Base-by-base conservation (phyloP, 2,329 filamentous ascomycete species). In the Beauveria medogensis region DNA sequence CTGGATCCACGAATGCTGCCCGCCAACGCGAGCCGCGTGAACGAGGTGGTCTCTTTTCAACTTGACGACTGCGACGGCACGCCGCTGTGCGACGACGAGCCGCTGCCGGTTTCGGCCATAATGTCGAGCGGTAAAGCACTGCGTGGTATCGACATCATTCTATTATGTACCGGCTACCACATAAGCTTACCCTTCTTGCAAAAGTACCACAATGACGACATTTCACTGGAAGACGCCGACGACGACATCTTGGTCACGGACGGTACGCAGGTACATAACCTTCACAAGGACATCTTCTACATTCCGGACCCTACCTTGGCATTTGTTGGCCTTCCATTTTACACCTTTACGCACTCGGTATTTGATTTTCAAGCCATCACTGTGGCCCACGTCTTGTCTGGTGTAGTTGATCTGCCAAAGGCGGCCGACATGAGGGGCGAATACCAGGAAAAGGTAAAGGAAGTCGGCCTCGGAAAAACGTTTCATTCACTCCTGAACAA, bases 221-320 rank as follows among this genome's bases (percentile, higher is more conserved):
- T 73, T 0, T 55, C 72, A 0, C 71, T 76, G 0, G 70, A 78
- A 1, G 67, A 82, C 1, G 85, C 84, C 0, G 75, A 79, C 43
- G 77, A 83, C 0, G 73, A 69, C 0, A 70, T 83, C 0, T 73
- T 91, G 0, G 81, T 90, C 5, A 89, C 83, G 0, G 84, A 89
- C 50, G 87, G 87, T 2, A 78, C 78, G 14, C 82, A 85, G 68
- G 74, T 79, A 4, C 87, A 90, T 66, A 89, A 90, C 64, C 74
- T 90, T 1, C 83, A 89, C 74, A 83, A 83, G 62, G 87, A 90
- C 68, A 85, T 90, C 16, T 90, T 88, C 68, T 90, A 89, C 70
- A 88, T 89, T 48, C 79, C 80, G 0, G 86, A 90, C 63, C 85
- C 86, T 0, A 82, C 83, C 0, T 73, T 90, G 0, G 74, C 78